Evolutionary conservation across 257 asterid species (phyloP).

Genomic region (Solanum etuberosum): DNA sequence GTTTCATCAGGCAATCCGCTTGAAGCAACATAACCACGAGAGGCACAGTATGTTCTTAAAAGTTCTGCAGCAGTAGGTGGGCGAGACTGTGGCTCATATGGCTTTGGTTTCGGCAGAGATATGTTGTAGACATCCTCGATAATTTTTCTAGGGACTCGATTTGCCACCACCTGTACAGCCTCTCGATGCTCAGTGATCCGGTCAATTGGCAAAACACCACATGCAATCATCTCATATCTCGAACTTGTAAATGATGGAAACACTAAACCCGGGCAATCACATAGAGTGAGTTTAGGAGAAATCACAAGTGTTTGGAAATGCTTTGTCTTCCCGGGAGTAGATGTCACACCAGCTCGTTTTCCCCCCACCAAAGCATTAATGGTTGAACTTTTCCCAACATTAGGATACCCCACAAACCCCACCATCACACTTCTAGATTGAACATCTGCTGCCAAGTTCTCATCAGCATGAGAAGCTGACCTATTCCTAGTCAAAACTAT

Average conservation of each 20-base stretch:
- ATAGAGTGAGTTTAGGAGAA: conserved; percentile 76
- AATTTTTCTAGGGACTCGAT: conserved; percentile 56
- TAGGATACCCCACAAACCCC: conserved; percentile 97
- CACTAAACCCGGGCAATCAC: conserved; percentile 98
- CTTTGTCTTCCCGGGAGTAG: conserved; percentile 97
- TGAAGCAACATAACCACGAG: conserved; percentile 89
- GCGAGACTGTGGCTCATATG: conserved; percentile 65
- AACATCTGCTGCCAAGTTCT: not conserved
- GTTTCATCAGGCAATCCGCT: conserved; percentile 96
- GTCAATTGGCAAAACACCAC: conserved; percentile 89
- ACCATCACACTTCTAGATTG: conserved; percentile 42
- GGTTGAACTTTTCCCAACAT: conserved; percentile 98
- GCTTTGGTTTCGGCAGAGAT: conserved; percentile 73
- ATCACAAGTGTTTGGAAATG: conserved; percentile 94
- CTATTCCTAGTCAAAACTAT: conserved; percentile 45
- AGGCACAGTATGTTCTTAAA: conserved; percentile 67
- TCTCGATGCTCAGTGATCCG: conserved; percentile 88
- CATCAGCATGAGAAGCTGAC: conserved; percentile 23
- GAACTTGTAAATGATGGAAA: conserved; percentile 97
- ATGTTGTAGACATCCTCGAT: conserved; percentile 69
- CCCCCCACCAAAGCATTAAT: conserved; percentile 94
- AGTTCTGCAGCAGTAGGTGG: conserved; percentile 71
- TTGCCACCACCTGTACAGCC: conserved; percentile 88
- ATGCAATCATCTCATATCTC: conserved; percentile 94
- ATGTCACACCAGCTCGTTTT: conserved; percentile 91